Evolutionary conservation across 257 asterid species (phyloP), one percentile per base, ranked within the genome.

Genomic region (Thymus quinquecostatus): DNA sequence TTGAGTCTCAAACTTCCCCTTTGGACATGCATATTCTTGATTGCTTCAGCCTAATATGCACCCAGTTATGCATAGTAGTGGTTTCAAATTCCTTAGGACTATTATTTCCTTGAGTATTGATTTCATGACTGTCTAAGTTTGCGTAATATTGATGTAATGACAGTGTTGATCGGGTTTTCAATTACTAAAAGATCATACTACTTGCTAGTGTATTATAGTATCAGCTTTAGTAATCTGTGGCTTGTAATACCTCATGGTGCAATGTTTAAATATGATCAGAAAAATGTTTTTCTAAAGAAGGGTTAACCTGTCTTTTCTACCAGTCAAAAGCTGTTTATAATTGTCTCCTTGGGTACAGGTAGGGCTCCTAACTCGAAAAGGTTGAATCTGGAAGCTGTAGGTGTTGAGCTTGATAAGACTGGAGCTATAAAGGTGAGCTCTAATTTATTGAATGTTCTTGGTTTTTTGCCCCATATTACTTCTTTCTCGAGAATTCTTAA

Each of bases 321-420:
- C 34, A 44, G 21, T 55, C 63, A 50, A 75, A 60, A 60, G 59
- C 69, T 47, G 48, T 43, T 66, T 49, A 51, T 61, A 44, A 59
- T 57, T 11, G 63, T 57, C 72, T 73, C 69, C 67, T 69, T 78
- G 64, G 51, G 74, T 80, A 64, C 87, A 93, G 98, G 98, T 64
- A 88, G 98, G 75, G 82, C 78, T 54, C 98, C 98, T n/a, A 93
- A 93, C 82, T 73, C 97, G 29, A 93, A 87, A 80, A 82, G 98
- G 79, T 77, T 93, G 74, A 93, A 93, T 82, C 91, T 93, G 82
- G 92, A 83, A 78, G 79, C 96, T 50, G 96, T 85, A 27, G 98
- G 96, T 36, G 90, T 93, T 60, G 86, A 90, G 79, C 91, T 88
- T 76, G 97, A 91, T 69, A 79, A 70, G 38, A 55, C 62, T 67